phyloP scores from a whole-genome alignment of 306 rosid genomes.

The Sicyos edulis region DNA sequence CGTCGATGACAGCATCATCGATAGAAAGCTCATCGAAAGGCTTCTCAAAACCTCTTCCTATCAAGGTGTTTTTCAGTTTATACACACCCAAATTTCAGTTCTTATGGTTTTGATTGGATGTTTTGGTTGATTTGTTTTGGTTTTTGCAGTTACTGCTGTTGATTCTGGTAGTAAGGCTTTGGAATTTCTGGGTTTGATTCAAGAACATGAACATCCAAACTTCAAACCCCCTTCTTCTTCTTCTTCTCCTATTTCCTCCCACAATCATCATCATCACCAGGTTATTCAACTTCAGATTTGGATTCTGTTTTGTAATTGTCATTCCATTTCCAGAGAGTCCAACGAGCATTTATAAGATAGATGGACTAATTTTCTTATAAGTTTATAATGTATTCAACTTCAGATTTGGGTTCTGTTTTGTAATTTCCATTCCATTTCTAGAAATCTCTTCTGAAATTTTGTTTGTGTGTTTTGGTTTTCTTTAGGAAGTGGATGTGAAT shows the following conservation, averaged over 20 bases:
- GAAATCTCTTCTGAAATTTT: slow-evolving; percentile 17
- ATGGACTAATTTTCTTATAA: no score
- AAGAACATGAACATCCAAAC: slow-evolving; percentile 37
- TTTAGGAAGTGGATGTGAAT: slow-evolving; percentile 75
- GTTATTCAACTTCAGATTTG: not conserved
- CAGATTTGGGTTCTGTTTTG: no score
- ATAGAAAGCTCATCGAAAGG: slow-evolving; percentile 74
- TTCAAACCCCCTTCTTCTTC: slow-evolving; percentile 34
- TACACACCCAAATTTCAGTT: not conserved
- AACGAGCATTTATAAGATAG: no score
- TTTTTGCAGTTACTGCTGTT: slow-evolving; percentile 70
- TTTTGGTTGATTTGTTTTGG: not conserved
- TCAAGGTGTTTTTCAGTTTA: slow-evolving; percentile 44
- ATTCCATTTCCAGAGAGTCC: no score
- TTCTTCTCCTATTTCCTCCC: slow-evolving; percentile 31
- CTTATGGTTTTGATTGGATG: no score
- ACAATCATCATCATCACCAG: slow-evolving; percentile 25
- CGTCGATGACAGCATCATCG: slow-evolving; percentile 81
- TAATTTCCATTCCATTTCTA: not conserved
- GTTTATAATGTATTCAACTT: no score
- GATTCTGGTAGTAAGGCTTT: slow-evolving; percentile 94
- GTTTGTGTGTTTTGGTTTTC: not conserved
- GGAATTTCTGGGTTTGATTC: slow-evolving; percentile 66
- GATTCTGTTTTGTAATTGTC: no score
- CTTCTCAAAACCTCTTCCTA: slow-evolving; percentile 76